Evolutionary conservation across 2,329 filamentous ascomycete species (phyloP).

Genomic region (Aspergillus sp.): DNA sequence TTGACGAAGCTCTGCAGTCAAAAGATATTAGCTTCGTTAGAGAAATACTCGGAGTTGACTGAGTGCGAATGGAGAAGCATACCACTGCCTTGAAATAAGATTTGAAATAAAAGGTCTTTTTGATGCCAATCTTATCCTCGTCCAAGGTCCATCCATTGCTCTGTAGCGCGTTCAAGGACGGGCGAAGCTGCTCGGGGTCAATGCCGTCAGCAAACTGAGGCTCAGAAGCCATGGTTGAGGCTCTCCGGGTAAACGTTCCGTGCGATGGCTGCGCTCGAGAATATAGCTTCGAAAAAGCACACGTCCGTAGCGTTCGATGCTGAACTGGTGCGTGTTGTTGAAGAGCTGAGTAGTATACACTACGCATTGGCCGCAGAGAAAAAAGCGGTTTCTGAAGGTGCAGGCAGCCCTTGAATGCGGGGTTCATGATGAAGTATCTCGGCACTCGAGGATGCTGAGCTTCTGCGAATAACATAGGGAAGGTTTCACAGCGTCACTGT

Average conservation of each 20-base stretch:
- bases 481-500: not conserved
- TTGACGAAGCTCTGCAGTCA: constrained; percentile 41
- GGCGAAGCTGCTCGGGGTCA: constrained; percentile 31
- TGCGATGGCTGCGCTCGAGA: not conserved
- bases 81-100: constrained; percentile 44
- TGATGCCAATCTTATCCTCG: constrained; percentile 37
- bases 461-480: constrained; percentile 1
- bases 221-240: constrained; percentile 25
- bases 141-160: constrained; percentile 41
- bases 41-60: not conserved
- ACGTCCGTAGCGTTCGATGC: not conserved
- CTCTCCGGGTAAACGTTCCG: constrained; percentile 19
- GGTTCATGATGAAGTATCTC: constrained; percentile 4
- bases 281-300: not conserved
- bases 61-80: not conserved
- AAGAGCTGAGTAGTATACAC: constrained; percentile 1
- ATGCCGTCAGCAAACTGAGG: constrained; percentile 37
- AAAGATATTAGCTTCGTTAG: not conserved
- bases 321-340: not conserved
- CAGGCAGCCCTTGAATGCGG: constrained; percentile 6
- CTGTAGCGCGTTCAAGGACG: constrained; percentile 31
- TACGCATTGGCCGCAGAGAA: not conserved
- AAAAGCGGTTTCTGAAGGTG: not conserved
- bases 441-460: not conserved
- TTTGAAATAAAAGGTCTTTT: constrained; percentile 46